A percentile compares a stretch with the other conserved stretches of the same genome.
Evolutionary conservation across 805 yeast genomes (phyloP).

Genomic region (Saturnispora galanensis): DNA sequence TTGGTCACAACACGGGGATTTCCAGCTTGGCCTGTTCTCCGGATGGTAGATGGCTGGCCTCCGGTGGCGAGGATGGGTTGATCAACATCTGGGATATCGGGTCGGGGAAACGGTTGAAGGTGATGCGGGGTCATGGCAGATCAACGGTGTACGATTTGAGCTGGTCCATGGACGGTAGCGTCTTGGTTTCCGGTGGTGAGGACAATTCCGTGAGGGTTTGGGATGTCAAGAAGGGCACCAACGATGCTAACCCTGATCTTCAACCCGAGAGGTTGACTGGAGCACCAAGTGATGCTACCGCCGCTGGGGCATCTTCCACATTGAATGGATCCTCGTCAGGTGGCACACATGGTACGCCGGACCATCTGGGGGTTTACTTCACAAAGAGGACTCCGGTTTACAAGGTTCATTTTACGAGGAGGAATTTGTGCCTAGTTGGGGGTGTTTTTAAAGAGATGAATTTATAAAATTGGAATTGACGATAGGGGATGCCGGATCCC

Average conservation of each 20-base stretch:
- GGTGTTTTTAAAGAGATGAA: slow-evolving; percentile 58
- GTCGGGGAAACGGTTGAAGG: slow-evolving; percentile 75
- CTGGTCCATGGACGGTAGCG: slow-evolving; percentile 81
- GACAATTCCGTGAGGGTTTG: slow-evolving; percentile 91
- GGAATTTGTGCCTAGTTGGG: slow-evolving; percentile 86
- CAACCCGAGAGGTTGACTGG: slow-evolving; percentile 45
- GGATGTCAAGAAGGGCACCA: slow-evolving; percentile 84
- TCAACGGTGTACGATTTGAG: slow-evolving; percentile 75
- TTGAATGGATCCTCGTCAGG: slow-evolving; percentile 29
- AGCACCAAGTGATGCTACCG: slow-evolving; percentile 25
- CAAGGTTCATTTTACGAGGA: slow-evolving; percentile 83
- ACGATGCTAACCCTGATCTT: slow-evolving; percentile 31
- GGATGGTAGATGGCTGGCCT: slow-evolving; percentile 91
- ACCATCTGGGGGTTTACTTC: slow-evolving; percentile 86
- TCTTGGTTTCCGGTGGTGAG: slow-evolving; percentile 84
- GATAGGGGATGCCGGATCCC: slow-evolving; percentile 82
- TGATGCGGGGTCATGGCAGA: slow-evolving; percentile 92
- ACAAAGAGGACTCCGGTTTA: slow-evolving; percentile 92
- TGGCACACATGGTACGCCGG: slow-evolving; percentile 51
- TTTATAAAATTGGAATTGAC: slow-evolving; percentile 28
- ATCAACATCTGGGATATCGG: slow-evolving; percentile 93
- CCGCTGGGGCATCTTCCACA: slow-evolving; percentile 8
- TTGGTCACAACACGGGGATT: slow-evolving; percentile 88
- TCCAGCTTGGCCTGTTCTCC: slow-evolving; percentile 84
- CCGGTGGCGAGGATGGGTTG: slow-evolving; percentile 45